A percentile compares a stretch with the other conserved stretches of the same genome.
Conservation (phyloP, 305 asterid genomes). For the Solanum aculeatissimum region DNA sequence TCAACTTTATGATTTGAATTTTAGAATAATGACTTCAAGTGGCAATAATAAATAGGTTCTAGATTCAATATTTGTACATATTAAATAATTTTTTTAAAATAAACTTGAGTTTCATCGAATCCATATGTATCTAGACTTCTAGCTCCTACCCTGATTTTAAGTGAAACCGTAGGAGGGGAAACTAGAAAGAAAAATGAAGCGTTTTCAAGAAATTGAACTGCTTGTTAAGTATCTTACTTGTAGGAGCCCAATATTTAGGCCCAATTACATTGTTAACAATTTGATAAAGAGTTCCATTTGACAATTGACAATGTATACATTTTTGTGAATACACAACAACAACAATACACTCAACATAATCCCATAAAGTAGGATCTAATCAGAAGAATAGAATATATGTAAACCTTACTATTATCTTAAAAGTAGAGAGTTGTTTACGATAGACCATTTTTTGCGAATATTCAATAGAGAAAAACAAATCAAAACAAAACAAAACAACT, state of each 20-base stretch:
- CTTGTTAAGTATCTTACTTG: not conserved
- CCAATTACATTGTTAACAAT: not conserved
- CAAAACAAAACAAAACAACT: too few relatives aligned
- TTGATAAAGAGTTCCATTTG: not conserved
- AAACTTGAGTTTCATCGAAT: not conserved
- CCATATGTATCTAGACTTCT: too few relatives aligned
- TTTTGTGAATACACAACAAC: not conserved
- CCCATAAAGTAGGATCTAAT: too few relatives aligned
- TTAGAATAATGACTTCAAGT: not conserved
- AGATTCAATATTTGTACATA: not conserved
- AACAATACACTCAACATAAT: not conserved
- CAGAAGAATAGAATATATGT: not conserved
- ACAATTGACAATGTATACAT: not conserved
- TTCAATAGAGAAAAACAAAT: too few relatives aligned
- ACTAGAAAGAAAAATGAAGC: not conserved
- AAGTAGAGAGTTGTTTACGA: not conserved
- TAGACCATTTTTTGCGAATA: not conserved
- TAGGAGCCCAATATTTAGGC: not conserved
- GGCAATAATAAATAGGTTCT: not conserved
- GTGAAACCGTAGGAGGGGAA: not conserved
- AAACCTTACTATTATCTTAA: not conserved
- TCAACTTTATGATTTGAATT: not conserved
- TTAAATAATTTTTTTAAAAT: too few relatives aligned
- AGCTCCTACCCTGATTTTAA: not conserved
- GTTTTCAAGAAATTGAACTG: not conserved